These are phyloP conservation scores for Larix kaempferi DNA, from an alignment of 75 land plant species.

Conservation along the genomic window DNA sequence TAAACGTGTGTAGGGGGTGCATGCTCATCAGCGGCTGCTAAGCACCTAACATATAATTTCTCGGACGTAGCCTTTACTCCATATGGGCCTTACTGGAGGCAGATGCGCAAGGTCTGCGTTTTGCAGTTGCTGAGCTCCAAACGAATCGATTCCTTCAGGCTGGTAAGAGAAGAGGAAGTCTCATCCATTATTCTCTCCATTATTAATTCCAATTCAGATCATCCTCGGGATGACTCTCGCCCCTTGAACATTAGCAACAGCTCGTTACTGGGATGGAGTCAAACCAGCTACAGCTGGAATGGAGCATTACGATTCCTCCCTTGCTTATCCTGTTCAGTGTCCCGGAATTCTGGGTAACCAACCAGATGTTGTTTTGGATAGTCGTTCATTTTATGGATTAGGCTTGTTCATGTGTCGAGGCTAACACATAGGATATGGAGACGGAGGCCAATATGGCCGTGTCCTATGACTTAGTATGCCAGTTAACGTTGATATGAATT, in stretches of 20 bases:
- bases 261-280: too few species aligned
- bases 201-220: neutral
- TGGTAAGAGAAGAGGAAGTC: slow-evolving; percentile 11
- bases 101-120: slow-evolving; percentile 23
- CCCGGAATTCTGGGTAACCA: too few species aligned
- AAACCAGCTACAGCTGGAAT: too few species aligned
- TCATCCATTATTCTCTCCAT: neutral
- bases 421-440: too few species aligned
- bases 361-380: too few species aligned
- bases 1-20: too few species aligned
- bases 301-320: too few species aligned
- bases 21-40: neutral
- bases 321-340: too few species aligned
- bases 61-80: slow-evolving; percentile 27
- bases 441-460: too few species aligned
- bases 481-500: neutral
- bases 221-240: neutral
- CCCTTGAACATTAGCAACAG: neutral
- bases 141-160: slow-evolving; percentile 9
- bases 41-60: slow-evolving; percentile 13
- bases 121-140: slow-evolving; percentile 20
- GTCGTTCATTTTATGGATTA: too few species aligned
- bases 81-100: slow-evolving; percentile 34
- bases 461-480: too few species aligned
- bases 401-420: too few species aligned